Percentiles rank a stretch among this genome's conserved stretches.
Evolutionary conservation across 1,284 basidiomycete species (phyloP).

Genomic region (Ustilago esculenta): DNA sequence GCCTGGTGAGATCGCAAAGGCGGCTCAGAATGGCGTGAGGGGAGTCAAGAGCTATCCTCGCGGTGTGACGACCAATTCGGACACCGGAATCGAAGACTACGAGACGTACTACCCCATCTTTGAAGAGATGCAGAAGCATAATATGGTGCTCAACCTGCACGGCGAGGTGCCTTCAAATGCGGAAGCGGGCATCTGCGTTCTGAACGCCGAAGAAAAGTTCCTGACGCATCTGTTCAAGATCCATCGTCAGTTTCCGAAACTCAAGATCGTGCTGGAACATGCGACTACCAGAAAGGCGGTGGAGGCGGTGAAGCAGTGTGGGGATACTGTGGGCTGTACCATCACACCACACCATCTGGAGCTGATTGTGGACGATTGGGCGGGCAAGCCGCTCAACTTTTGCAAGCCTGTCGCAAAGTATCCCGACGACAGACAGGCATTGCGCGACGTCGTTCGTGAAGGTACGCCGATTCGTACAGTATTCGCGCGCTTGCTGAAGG

Average conservation of each 20-base stretch:
- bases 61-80: constrained; percentile 97
- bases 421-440: constrained; percentile 86
- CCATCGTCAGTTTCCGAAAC: constrained; percentile 84
- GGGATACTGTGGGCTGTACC: constrained; percentile 87
- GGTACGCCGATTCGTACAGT: constrained; percentile 41
- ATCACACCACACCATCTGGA: constrained; percentile 97
- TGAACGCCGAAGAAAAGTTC: constrained; percentile 93
- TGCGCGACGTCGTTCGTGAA: constrained; percentile 78
- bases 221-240: constrained; percentile 86
- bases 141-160: constrained; percentile 95
- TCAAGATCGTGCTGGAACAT: constrained; percentile 97
- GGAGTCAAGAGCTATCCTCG: constrained; percentile 98
- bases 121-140: constrained; percentile 89
- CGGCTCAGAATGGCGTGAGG: constrained; percentile 66
- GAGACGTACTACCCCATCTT: constrained; percentile 94
- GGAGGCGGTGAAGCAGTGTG: constrained; percentile 72
- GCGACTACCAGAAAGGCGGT: constrained; percentile 96
- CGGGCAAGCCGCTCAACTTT: constrained; percentile 93
- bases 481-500: no score
- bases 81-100: constrained; percentile 95
- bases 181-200: constrained; percentile 82
- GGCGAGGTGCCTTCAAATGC: constrained; percentile 95
- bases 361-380: constrained; percentile 96
- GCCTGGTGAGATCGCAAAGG: constrained; percentile 88
- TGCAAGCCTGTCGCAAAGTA: constrained; percentile 99